Base-by-base conservation (phyloP, 2,329 filamentous ascomycete genomes). In the Nemania sp. region DNA sequence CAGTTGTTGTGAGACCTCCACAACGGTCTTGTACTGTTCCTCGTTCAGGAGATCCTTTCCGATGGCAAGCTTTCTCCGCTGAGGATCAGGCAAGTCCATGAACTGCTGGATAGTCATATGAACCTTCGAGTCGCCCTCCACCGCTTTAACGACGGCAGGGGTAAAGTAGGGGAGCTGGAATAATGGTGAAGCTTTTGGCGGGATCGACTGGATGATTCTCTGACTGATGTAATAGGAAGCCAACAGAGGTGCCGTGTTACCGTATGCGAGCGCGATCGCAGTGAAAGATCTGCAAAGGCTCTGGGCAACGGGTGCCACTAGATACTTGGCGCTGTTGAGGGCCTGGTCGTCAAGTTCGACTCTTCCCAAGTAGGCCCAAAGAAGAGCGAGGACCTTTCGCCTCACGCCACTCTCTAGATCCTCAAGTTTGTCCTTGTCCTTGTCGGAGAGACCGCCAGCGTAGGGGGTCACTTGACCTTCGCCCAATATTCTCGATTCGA, bases 301-400 rank as follows among this genome's bases (percentile, higher is more conserved):
- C 56, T 92, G 84, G 23, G 93, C 94, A 57, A 94, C 88, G 15
- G 93, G 91, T 17, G 90, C 92, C 57, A 94, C 85, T 70, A 94
- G 88, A 70, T 89, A 91, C 76, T 97, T 99, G 72, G 92, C 86
- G 69, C 86, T 86, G 66, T 96, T 88, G 49, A 97, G 79, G 26
- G 81, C 79, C 48, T 82, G 72, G 66, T 96, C 91, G 37, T 89
- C 87, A 20, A 99, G 82, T 66, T 96, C 90, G 50, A 96, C 79
- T 41, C 94, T 89, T 56, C 90, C 90, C 42, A 97, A 82, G 70
- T 99, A 97, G 36, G 94, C 92, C 94, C 95, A 99, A 14, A 99
- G 79, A 52, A 99, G 80, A 45, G 88, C 90, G 39, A 97, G 79
- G 6, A 91, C 87, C 79, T 97, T 97, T 67, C 94, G 83, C 62